Evolutionary conservation across 352 stramenopile genomes (phyloP).

Genomic region (Phytophthora sp.): DNA sequence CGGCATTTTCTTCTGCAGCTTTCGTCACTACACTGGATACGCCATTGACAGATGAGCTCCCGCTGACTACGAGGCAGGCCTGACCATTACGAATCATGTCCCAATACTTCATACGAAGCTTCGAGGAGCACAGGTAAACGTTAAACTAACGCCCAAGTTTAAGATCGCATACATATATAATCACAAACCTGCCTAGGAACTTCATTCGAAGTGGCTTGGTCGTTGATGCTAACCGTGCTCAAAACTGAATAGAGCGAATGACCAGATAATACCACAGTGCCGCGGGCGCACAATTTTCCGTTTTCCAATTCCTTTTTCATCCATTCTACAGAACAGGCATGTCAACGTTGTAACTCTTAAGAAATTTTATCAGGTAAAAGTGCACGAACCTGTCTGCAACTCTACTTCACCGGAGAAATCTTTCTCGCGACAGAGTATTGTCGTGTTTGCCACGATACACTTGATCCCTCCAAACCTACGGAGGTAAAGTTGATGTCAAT

Average conservation of each 20-base stretch:
- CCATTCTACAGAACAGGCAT: conserved; percentile 54
- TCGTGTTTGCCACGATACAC: conserved; percentile 77
- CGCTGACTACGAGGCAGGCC: conserved; percentile 41
- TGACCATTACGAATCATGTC: conserved; percentile 46
- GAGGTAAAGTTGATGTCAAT: too few relatives aligned
- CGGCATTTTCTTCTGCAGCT: conserved; percentile 35
- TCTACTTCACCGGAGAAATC: conserved; percentile 38
- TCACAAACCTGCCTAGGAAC: conserved; percentile 31
- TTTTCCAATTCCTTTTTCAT: conserved; percentile 80
- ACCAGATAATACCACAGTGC: conserved; percentile 64
- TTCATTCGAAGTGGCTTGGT: conserved; percentile 6
- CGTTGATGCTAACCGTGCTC: conserved; percentile 16
- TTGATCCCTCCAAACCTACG: conserved; percentile 79
- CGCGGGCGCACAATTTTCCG: conserved; percentile 76
- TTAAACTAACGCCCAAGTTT: not conserved
- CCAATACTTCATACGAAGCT: conserved; percentile 46
- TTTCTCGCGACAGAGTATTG: conserved; percentile 35
- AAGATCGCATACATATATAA: not conserved
- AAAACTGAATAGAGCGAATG: conserved; percentile 32
- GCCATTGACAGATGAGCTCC: conserved; percentile 29
- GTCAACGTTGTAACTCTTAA: not conserved
- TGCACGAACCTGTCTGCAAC: conserved; percentile 64
- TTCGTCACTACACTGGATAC: conserved; percentile 48
- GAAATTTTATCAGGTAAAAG: not conserved
- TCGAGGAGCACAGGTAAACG: not conserved